A percentile compares a stretch with the other conserved stretches of the same genome.
Evolutionary conservation across 208 protist species (phyloP).

Genomic region (Acanthamoeba lenticulata): DNA sequence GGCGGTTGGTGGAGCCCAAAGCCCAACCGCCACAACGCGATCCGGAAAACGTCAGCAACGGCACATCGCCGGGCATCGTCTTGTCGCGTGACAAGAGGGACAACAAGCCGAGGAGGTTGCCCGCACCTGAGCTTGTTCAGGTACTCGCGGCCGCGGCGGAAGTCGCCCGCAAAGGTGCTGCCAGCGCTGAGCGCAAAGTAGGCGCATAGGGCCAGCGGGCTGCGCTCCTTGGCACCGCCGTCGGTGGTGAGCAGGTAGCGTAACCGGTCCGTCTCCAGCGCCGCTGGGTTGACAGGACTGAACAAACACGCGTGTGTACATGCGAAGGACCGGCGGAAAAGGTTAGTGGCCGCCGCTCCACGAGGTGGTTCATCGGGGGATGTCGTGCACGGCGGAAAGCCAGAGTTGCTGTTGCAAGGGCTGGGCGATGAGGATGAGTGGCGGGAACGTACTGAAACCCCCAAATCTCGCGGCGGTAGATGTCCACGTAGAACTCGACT

Average conservation of each 20-base stretch:
- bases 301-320: not conserved
- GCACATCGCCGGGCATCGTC: too few relatives aligned
- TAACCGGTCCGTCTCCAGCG: not conserved
- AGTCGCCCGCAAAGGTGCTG: not conserved
- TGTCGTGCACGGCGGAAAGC: too few relatives aligned
- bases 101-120: not conserved
- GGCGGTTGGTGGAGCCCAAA: not conserved
- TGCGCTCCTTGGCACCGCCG: not conserved
- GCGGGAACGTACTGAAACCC: not conserved
- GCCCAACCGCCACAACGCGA: too few relatives aligned
- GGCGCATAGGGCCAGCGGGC: not conserved
- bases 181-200: not conserved
- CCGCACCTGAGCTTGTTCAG: not conserved
- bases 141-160: not conserved
- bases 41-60: too few relatives aligned
- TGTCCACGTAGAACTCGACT: not conserved
- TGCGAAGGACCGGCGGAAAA: too few relatives aligned
- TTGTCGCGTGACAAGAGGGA: too few relatives aligned
- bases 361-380: too few relatives aligned
- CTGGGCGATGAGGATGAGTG: not conserved
- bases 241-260: not conserved
- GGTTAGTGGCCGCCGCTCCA: not conserved
- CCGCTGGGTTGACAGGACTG: not conserved
- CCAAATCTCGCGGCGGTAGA: constrained; percentile 8
- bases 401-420: not conserved